A percentile compares a stretch with the other conserved stretches of the same genome.
These are phyloP conservation scores for Ceratocystis eucalypticola DNA, from an alignment of 2,329 filamentous ascomycete genomes.

Conservation along the genomic window DNA sequence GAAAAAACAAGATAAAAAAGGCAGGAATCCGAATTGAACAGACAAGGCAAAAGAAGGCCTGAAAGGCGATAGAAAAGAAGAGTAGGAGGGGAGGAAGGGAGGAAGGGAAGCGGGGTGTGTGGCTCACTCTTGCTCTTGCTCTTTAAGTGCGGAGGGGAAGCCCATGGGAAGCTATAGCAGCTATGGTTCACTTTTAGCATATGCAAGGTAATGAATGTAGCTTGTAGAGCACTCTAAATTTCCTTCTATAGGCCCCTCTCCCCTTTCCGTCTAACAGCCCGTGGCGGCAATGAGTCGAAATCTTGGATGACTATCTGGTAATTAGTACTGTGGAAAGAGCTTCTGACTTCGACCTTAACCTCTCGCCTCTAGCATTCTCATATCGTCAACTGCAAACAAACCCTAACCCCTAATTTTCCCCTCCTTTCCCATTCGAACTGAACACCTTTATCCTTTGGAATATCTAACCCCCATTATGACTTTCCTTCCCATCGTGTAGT, in stretches of 20 bases:
- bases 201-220: too few relatives aligned
- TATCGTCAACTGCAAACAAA: not conserved
- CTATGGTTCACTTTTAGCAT: too few relatives aligned
- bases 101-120: constrained; percentile 16
- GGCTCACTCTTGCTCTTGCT: not conserved
- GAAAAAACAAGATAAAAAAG: constrained; percentile 18
- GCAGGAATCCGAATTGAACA: not conserved
- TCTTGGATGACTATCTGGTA: too few relatives aligned
- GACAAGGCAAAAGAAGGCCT: not conserved
- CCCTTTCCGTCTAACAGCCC: too few relatives aligned
- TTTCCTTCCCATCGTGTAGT: not conserved
- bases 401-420: not conserved
- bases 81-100: constrained; percentile 13
- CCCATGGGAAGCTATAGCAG: not conserved
- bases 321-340: not conserved
- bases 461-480: not conserved
- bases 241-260: too few relatives aligned
- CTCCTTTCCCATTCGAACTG: not conserved
- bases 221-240: too few relatives aligned
- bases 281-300: too few relatives aligned
- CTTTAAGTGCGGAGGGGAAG: not conserved
- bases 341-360: not conserved
- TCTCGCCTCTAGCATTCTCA: not conserved
- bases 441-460: not conserved
- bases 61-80: not conserved